Percentiles rank a stretch among this genome's conserved stretches.
These are phyloP conservation scores for Macaranga tanarius DNA, from an alignment of 441 rosid genomes.

Conservation along the genomic window DNA sequence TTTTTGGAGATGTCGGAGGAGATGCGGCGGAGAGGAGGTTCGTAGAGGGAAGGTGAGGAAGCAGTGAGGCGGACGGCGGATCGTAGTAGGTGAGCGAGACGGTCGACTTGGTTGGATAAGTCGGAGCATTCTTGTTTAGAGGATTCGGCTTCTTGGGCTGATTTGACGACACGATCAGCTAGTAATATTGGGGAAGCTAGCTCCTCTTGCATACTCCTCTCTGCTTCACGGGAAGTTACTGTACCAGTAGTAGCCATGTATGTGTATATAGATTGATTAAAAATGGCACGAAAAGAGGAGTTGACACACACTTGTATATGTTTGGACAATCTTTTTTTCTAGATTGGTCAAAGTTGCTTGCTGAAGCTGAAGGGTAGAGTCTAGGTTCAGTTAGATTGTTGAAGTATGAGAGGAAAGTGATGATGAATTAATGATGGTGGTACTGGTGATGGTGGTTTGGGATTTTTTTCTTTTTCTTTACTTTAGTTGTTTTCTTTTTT, in stretches of 20 bases:
- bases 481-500: too few relatives aligned
- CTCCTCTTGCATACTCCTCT: conserved; percentile 34
- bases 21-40: conserved; percentile 51
- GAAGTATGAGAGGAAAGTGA: background rate
- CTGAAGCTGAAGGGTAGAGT: too few relatives aligned
- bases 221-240: conserved; percentile 20
- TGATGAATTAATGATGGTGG: background rate
- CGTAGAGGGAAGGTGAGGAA: conserved; percentile 44
- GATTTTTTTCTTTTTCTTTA: too few relatives aligned
- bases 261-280: too few relatives aligned
- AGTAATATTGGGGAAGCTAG: conserved; percentile 39
- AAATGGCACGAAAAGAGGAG: too few relatives aligned
- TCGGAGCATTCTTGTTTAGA: conserved; percentile 46
- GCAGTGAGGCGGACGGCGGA: conserved; percentile 44
- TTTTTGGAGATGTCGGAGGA: conserved; percentile 48
- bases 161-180: conserved; percentile 46
- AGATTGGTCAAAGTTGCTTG: too few relatives aligned
- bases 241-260: background rate
- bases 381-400: background rate
- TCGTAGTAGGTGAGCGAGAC: conserved; percentile 51
- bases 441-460: background rate
- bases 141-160: conserved; percentile 46
- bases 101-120: conserved; percentile 42
- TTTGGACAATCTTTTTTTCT: too few relatives aligned
- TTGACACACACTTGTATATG: too few relatives aligned